Evolutionary conservation across 2,329 filamentous ascomycete genomes (phyloP), one percentile per base, ranked within the genome.

Genomic region (Colletotrichum nymphaeae): DNA sequence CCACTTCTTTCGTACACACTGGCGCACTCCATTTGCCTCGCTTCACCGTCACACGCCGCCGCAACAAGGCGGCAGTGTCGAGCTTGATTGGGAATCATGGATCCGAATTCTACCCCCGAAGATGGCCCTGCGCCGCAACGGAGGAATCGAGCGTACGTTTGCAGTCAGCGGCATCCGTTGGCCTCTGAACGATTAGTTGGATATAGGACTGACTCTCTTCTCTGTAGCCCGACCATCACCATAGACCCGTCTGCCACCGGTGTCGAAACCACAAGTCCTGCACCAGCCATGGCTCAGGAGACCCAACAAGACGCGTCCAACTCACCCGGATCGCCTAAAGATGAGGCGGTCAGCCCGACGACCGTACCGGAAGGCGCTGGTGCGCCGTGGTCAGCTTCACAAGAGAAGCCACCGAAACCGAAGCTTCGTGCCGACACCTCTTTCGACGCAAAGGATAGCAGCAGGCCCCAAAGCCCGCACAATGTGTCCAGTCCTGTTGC

Each of bases 391-490:
- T 67, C 77, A 16, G 74, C 63, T 37, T 78, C 77, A 3, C 78
- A 79, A 69, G 69, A 67, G 42, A 69, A 67, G 57, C 78, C 78
- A 12, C 9, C 42, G 74, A 76, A 63, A 62, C 80, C 84, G 1
- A 88, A 92, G 70, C 79, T 89, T 53, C 86, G 87, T 74, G 83
- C 86, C 16, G 85, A 88, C n/a, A 86, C 86, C 49, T 91, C 91
- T 1, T 92, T 93, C 76, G 92, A 94, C 24, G 91, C 88, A 81
- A 88, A 85, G 76, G 91, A 92, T 74, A 74, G 69, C 74, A 74
- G 63, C 79, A 86, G 91, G 71, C 93, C 93, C 1, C 92, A 90
- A 14, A 94, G 92, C 75, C 92, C 93, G 9, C 92, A 94, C 81
- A 94, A 94, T 83, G 87, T 94, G 63, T 93, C 91, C 32, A 91